Evolutionary conservation across 1,284 basidiomycete genomes (phyloP).

Genomic region (Tilletia setariae): DNA sequence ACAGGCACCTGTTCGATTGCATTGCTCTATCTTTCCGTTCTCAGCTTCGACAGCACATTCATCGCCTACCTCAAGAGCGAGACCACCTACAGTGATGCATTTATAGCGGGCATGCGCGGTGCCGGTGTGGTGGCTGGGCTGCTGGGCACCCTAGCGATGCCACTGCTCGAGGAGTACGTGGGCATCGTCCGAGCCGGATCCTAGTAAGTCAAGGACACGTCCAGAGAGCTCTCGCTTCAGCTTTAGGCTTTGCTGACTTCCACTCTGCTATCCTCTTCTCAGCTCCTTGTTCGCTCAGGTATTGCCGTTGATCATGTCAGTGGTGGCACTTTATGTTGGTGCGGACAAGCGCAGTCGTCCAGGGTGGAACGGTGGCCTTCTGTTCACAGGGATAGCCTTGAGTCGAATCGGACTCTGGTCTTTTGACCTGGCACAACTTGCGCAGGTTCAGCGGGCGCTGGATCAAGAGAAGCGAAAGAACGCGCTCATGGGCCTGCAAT

Average conservation of each 20-base stretch:
- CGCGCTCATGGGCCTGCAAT: constrained; percentile 38
- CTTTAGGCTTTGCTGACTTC: neutral
- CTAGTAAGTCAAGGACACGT: constrained; percentile 30
- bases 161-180: constrained; percentile 56
- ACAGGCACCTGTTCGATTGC: constrained; percentile 58
- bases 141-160: constrained; percentile 59
- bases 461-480: constrained; percentile 33
- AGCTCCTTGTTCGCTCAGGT: constrained; percentile 30
- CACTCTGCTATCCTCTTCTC: neutral
- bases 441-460: constrained; percentile 52
- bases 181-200: constrained; percentile 60
- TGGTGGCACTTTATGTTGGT: constrained; percentile 34
- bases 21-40: constrained; percentile 60
- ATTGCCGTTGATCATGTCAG: constrained; percentile 28
- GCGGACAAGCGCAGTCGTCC: constrained; percentile 27
- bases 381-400: constrained; percentile 58
- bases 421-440: constrained; percentile 61
- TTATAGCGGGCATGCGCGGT: constrained; percentile 63
- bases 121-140: constrained; percentile 59
- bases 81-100: constrained; percentile 56
- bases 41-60: constrained; percentile 52
- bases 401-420: constrained; percentile 61
- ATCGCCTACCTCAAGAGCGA: constrained; percentile 47
- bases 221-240: neutral
- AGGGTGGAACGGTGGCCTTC: constrained; percentile 35